Evolutionary conservation across 2,329 filamentous ascomycete genomes (phyloP), one percentile per base, ranked within the genome.

Genomic region (Diaporthe aspalathi): DNA sequence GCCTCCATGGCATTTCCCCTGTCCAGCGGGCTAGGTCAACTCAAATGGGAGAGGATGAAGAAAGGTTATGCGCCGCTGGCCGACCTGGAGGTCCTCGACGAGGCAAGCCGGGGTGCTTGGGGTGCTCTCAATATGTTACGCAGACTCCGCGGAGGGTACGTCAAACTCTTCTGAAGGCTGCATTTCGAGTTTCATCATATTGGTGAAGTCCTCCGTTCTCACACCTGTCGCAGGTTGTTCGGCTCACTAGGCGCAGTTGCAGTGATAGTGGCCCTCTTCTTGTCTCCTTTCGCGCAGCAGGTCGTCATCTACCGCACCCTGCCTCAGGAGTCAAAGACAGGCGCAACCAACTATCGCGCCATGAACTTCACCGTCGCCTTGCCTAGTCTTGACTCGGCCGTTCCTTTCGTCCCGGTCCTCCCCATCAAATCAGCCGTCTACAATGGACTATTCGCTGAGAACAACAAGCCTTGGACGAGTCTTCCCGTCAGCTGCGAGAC

Each of bases 1-100:
- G 76, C 78, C 0, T 74, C 75, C 14, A 78, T 81, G 75, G 74
- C 74, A 22, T 73, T 80, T 6, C 76, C 78, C 1, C 71, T 81
- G 5, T 77, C 78, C 40, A 77, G 76, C 20, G 78, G 79, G 0
- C 74, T 81, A 35, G 77, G 77, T 20, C 78, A 80, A 72, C 70
- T 80, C 7, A 80, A 81, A 52, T 80, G 78, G 79, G 78, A 80
- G 54, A 76, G 76, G 3, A 79, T 81, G 73, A 78, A 77, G 74
- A 75, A 75, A 17, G 73, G 76, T 7, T 71, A 74, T 32, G 74
- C 75, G n/a, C 78, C 78, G 3, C 66, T 80, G 17, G 73, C 76
- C 1, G 77, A 80, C 16, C 79, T 80, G 76, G 79, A 81, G 72
- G 70, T 74, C 2, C 79, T 79, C 45, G 79, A 81, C 50, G 78